Base-by-base conservation (phyloP, 73 alveolate genomes). In the Effrenium voratum region DNA sequence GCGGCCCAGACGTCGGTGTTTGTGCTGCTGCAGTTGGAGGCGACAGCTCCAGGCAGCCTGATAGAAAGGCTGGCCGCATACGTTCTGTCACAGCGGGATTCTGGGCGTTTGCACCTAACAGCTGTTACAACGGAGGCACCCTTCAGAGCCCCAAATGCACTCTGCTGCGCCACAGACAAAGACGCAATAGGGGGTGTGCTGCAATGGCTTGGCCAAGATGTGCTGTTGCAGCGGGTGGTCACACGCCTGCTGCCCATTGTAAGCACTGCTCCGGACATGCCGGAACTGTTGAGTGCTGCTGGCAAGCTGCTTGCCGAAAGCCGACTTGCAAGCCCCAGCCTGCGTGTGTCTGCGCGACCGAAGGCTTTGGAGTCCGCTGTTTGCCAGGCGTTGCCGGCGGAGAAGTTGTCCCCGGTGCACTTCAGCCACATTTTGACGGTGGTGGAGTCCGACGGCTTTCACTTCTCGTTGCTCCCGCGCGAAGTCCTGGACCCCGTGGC, bases 391-490 rank as follows among this genome's bases (percentile, higher is more conserved):
- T 68, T 88, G 36, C 73, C 84, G 8, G 36, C 85, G 6, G 43
- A 63, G 2, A 6, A 30, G 75, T 41, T 88, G 4, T 72, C 81
- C 36, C 95, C 95, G 38, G 73, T 57, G 22, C 73, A 63, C 34
- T 88, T 88, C 52, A 66, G 75, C 8, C 86, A 88, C 66, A 85
- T 88, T 5, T 19, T 88, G 86, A 88, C 75, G 30, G 85, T 88
- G 30, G 50, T 47, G n/a, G 66, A 38, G 0, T 5, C 32, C 24
- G 57, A 30, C 32, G 52, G 38, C 22, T 66, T 66, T 26, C 32
- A 36, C 55, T 88, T 44, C 34, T 41, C 95, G 50, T 15, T 88
- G 0, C 44, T 76, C 2, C 95, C 95, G 0, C 95, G 95, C 16
- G 55, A 50, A 36, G 44, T 34, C 28, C 46, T 88, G 73, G 85